Evolutionary conservation across 2,329 filamentous ascomycete species (phyloP).

Genomic region (Trichoderma gracile): DNA sequence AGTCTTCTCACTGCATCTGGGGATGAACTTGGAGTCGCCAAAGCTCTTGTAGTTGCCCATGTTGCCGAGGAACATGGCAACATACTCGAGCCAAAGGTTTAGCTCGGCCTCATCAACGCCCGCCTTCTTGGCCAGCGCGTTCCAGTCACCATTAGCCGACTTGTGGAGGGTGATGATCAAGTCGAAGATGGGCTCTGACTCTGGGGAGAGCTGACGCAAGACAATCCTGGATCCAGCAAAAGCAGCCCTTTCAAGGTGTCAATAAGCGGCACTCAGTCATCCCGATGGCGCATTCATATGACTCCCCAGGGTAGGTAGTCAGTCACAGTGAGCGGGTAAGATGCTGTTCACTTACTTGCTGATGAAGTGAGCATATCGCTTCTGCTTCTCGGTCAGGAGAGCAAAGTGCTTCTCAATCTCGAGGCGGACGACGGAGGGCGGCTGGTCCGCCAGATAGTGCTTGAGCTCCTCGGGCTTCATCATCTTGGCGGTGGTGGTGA

Average conservation of each 20-base stretch:
- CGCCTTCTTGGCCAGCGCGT: slow-evolving; percentile 63
- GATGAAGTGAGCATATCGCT: slow-evolving; percentile 89
- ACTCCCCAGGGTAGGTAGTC: not conserved
- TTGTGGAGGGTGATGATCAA: slow-evolving; percentile 74
- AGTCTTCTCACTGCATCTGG: slow-evolving; percentile 63
- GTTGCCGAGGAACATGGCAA: slow-evolving; percentile 77
- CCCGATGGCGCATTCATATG: not conserved
- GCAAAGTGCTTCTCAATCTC: slow-evolving; percentile 94
- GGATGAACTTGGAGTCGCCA: slow-evolving; percentile 81
- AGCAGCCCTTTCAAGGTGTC: slow-evolving; percentile 57
- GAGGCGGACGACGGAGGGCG: slow-evolving; percentile 82
- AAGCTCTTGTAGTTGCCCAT: slow-evolving; percentile 86
- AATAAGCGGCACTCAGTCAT: slow-evolving; percentile 15
- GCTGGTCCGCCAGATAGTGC: slow-evolving; percentile 88
- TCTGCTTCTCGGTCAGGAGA: slow-evolving; percentile 70
- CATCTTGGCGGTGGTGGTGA: slow-evolving; percentile 41
- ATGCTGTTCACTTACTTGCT: slow-evolving; percentile 59
- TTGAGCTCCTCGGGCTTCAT: slow-evolving; percentile 63
- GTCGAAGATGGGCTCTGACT: slow-evolving; percentile 79
- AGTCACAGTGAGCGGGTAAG: not conserved
- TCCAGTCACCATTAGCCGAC: slow-evolving; percentile 69
- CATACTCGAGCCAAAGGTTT: slow-evolving; percentile 72
- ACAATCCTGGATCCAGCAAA: slow-evolving; percentile 76
- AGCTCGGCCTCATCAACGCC: slow-evolving; percentile 64
- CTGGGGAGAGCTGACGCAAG: slow-evolving; percentile 78